Evolutionary conservation across 208 protist genomes (phyloP), one percentile per base, ranked within the genome.

Genomic region (Novymonas esmeraldas): DNA sequence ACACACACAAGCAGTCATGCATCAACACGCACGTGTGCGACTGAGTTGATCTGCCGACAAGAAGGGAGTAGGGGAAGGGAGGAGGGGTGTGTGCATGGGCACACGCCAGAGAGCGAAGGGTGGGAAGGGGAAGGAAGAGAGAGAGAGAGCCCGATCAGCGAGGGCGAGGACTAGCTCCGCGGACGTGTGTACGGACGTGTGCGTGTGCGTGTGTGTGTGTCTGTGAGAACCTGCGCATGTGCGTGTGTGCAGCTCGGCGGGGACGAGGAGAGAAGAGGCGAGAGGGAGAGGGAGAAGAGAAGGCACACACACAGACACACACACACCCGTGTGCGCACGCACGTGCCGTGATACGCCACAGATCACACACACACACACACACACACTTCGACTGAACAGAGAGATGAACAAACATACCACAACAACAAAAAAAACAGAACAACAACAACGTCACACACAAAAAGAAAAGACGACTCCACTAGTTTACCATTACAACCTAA

Each of bases 311-410:
- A 56, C 29, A 20, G 9, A 22, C 18, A 41, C 51, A 2, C 51
- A 26, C 51, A 0, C 51, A 39, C 54, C 7, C 36, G 11, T 11
- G 36, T 11, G 11, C 36, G 36, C 11, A 41, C 36, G 11, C 36
- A 41, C 36, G 11, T 41, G 36, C 38, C n/a, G n/a, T n/a, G n/a
- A n/a, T n/a, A n/a, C n/a, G n/a, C n/a, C n/a, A n/a, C n/a, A n/a
- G n/a, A n/a, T n/a, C n/a, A n/a, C n/a, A n/a, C 50, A 26, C 26
- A 10, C 50, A 38, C 50, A 38, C 50, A 38, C 50, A 38, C 50
- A 38, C 49, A 38, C 29, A 16, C 45, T 11, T 24, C 22, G 22
- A 50, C 22, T 29, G 3, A 24, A 50, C 22, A 50, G n/a, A 50
- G 1, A 6, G 45, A 29, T 13, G 28, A 5, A 48, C 4, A 18